phyloP scores from a whole-genome alignment of 1,284 basidiomycete genomes.

The Fomitiporia mediterranea region DNA sequence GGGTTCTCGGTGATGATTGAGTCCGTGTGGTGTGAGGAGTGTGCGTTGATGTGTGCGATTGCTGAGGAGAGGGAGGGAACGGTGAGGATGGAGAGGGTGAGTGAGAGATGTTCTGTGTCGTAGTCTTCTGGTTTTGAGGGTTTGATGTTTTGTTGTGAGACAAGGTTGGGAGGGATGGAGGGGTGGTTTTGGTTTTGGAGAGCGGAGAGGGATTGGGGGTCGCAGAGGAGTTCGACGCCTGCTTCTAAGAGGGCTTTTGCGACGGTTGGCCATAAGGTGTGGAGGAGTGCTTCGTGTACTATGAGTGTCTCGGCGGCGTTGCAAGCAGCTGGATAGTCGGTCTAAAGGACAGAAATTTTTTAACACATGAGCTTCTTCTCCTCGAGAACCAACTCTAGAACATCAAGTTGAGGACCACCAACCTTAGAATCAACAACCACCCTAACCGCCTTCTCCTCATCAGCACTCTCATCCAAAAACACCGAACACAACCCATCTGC shows the following conservation, averaged over 20 bases:
- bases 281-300: constrained; percentile 69
- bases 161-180: constrained; percentile 33
- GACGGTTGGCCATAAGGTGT: constrained; percentile 76
- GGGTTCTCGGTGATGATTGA: constrained; percentile 85
- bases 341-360: no score
- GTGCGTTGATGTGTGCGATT: constrained; percentile 86
- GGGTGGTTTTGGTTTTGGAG: constrained; percentile 36
- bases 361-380: neutral
- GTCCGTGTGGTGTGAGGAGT: constrained; percentile 96
- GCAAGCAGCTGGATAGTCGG: constrained; percentile 94
- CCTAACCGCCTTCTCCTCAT: constrained; percentile 72
- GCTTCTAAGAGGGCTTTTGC: constrained; percentile 67
- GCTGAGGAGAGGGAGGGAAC: constrained; percentile 71
- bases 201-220: constrained; percentile 57
- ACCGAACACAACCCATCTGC: constrained; percentile 93
- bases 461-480: constrained; percentile 83
- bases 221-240: constrained; percentile 79
- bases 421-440: constrained; percentile 93
- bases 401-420: constrained; percentile 2
- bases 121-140: constrained; percentile 63
- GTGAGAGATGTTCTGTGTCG: constrained; percentile 82
- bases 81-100: constrained; percentile 76
- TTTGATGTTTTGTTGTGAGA: constrained; percentile 46
- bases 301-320: constrained; percentile 92
- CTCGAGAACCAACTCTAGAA: constrained; percentile 2